A percentile compares a stretch with the other conserved stretches of the same genome.
These are phyloP conservation scores for Claviceps capensis DNA, from an alignment of 2,329 filamentous ascomycete species.

Conservation along the genomic window DNA sequence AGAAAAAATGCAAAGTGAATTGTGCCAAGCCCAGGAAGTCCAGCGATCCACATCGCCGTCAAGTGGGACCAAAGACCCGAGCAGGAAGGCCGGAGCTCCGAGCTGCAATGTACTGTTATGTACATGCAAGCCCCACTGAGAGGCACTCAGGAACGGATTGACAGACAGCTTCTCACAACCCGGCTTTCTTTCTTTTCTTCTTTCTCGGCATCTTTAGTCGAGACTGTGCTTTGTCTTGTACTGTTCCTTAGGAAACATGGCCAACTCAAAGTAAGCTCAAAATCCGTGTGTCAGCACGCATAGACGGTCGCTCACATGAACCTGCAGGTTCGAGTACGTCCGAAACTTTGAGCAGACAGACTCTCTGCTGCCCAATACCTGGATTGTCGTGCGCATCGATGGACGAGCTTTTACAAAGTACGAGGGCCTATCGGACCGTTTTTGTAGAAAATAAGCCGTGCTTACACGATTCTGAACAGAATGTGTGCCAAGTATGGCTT, in stretches of 20 bases:
- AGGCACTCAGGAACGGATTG: too few relatives aligned
- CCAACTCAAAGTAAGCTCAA: conserved; percentile 37
- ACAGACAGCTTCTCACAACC: neutral
- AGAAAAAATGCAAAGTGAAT: too few relatives aligned
- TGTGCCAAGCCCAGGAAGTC: too few relatives aligned
- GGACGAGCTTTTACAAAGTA: conserved; percentile 92
- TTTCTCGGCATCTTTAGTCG: neutral
- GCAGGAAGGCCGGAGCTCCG: too few relatives aligned
- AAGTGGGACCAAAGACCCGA: too few relatives aligned
- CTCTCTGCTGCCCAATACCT: conserved; percentile 73
- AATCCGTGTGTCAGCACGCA: neutral
- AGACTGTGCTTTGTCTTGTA: neutral
- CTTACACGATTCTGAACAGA: conserved; percentile 27
- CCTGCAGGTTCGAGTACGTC: conserved; percentile 77
- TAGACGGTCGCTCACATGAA: conserved; percentile 1
- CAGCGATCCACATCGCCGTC: too few relatives aligned
- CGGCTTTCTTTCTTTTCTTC: neutral
- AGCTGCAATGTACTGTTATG: too few relatives aligned
- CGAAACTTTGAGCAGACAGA: conserved; percentile 78
- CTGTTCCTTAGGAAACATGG: conserved; percentile 26
- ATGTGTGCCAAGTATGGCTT: conserved; percentile 75
- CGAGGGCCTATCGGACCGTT: too few relatives aligned
- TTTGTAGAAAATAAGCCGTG: neutral
- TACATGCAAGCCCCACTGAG: too few relatives aligned
- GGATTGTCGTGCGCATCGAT: conserved; percentile 90